Base-by-base conservation (phyloP, 202 grass and related monocot genomes). In the Schoenoplectus tabernaemontani region DNA sequence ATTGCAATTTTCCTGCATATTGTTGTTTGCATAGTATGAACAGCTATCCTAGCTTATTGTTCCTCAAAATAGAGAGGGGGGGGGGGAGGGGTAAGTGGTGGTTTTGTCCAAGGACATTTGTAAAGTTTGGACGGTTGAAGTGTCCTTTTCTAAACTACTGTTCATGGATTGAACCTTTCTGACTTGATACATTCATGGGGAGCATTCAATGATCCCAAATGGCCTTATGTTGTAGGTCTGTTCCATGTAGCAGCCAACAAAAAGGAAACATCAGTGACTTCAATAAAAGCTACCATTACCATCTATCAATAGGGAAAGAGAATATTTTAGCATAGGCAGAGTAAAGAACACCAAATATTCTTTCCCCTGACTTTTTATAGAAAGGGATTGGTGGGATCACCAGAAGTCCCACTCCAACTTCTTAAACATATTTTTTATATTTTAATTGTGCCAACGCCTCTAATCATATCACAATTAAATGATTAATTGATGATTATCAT, bases 111-210 rank as follows among this genome's bases (percentile, higher is more conserved):
- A 79, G 83, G 72, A 13, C 61, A 84, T 34, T 82, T 71, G 47
- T 23, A 85, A 84, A 75, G 48, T 11, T 51, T 51, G 48, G 48
- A 51, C 48, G 78, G 85, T 82, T 36, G 42, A 17, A 47, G 81
- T 82, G 84, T 87, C 86, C 84, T 85, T 96, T 87, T 86, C 84
- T 81, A 83, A 56, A 68, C 75, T 64, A 87, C 87, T 87, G 85
- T 89, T 82, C 86, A 86, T 90, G 84, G 82, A 88, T 85, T 78
- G 82, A 90, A 82, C 34, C 79, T 59, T 87, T 88, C 78, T 83
- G 90, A 85, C 85, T 88, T 86, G 86, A 75, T 83, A 63, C 78
- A 77, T 78, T 75, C 75, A 87, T 83, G 84, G 69, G 54, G 59
- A 82, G 86, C 82, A 77, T 88, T 90, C 81, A 92, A 86, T 83